Percentiles rank a stretch among this genome's conserved stretches.
Evolutionary conservation across 2,329 filamentous ascomycete genomes (phyloP).

Genomic region (Colletotrichum brevisporum): DNA sequence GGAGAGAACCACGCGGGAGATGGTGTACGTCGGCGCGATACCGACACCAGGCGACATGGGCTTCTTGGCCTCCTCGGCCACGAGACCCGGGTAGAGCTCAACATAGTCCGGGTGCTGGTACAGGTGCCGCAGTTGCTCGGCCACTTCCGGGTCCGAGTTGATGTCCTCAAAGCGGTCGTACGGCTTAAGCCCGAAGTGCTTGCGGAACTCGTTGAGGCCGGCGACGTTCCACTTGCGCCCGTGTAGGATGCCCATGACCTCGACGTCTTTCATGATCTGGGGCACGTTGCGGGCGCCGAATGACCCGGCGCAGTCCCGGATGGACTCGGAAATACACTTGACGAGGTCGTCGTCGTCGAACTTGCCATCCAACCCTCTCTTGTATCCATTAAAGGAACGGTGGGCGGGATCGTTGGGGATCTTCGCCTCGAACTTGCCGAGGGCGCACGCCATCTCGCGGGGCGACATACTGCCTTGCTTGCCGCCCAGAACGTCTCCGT

Average conservation of each 20-base stretch:
- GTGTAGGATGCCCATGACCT: slow-evolving; percentile 85
- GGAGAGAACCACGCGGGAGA: slow-evolving; percentile 81
- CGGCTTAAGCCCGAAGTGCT: slow-evolving; percentile 82
- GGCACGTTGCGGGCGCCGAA: slow-evolving; percentile 84
- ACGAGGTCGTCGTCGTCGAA: slow-evolving; percentile 84
- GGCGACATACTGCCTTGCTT: slow-evolving; percentile 66
- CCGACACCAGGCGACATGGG: slow-evolving; percentile 82
- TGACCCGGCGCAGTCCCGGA: slow-evolving; percentile 83
- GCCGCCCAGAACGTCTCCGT: slow-evolving; percentile 70
- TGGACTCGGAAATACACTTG: slow-evolving; percentile 74
- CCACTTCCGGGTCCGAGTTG: slow-evolving; percentile 81
- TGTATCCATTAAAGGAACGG: slow-evolving; percentile 76
- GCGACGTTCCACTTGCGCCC: slow-evolving; percentile 83
- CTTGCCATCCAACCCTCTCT: slow-evolving; percentile 75
- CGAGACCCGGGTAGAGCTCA: slow-evolving; percentile 84
- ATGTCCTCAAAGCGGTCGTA: slow-evolving; percentile 87
- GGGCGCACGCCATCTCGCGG: slow-evolving; percentile 72
- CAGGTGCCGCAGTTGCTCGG: slow-evolving; percentile 74
- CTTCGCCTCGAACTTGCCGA: slow-evolving; percentile 73
- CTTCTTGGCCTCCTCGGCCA: slow-evolving; percentile 81
- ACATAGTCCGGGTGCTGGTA: slow-evolving; percentile 86
- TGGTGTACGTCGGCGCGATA: slow-evolving; percentile 81
- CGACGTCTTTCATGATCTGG: slow-evolving; percentile 79
- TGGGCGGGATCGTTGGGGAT: slow-evolving; percentile 77
- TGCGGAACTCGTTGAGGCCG: slow-evolving; percentile 87